These are phyloP conservation scores for Talaromyces stipitatus DNA, from an alignment of 495 filamentous ascomycete species.

Conservation along the genomic window DNA sequence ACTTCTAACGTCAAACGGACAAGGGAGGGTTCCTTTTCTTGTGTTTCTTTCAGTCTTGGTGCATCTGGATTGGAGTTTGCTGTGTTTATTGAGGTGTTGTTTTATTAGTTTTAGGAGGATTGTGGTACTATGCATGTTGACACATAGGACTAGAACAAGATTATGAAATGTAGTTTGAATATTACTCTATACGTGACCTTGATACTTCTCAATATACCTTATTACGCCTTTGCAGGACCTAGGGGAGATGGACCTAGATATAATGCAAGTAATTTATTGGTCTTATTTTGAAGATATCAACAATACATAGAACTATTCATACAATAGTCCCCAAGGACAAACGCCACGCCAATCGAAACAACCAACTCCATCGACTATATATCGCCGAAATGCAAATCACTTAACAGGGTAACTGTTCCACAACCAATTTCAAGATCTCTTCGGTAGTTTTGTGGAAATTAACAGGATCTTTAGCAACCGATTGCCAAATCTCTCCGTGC, in stretches of 20 bases:
- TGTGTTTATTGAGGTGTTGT: not conserved
- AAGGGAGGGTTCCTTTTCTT: conserved; percentile 10
- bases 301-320: not conserved
- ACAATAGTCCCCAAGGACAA: not conserved
- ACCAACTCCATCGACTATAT: not conserved
- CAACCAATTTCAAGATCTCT: conserved; percentile 75
- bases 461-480: conserved; percentile 73
- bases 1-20: conserved; percentile 12
- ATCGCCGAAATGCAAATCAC: conserved; percentile 1
- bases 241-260: too few relatives aligned
- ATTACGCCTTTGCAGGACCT: too few relatives aligned
- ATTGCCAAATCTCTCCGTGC: conserved; percentile 91
- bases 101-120: not conserved
- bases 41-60: conserved; percentile 1
- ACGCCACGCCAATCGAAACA: conserved; percentile 3
- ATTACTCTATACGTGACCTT: too few relatives aligned
- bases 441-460: conserved; percentile 66
- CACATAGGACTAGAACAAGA: not conserved
- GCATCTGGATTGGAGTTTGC: conserved; percentile 13
- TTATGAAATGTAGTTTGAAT: not conserved
- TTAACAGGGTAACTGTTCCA: conserved; percentile 22
- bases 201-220: too few relatives aligned
- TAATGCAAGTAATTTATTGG: not conserved
- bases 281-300: not conserved
- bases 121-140: not conserved